Conservation (phyloP, 345 rosid genomes). For the Populus ilicifolia region DNA sequence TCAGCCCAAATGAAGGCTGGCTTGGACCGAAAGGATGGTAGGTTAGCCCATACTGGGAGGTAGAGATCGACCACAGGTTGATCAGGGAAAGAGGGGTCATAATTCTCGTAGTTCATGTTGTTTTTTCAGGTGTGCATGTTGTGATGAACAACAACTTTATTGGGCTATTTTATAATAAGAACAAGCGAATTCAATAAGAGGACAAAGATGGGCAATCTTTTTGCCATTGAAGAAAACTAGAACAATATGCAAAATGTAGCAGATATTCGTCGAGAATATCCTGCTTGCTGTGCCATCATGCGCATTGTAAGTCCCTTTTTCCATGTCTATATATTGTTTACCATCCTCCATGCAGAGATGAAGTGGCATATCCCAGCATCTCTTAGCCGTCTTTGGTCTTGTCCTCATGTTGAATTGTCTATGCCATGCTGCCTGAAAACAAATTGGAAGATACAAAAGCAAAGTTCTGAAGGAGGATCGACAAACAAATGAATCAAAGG, state of each 20-base stretch:
- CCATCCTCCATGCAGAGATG: no score
- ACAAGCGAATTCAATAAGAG: background rate
- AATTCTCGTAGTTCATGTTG: slow-evolving; percentile 48
- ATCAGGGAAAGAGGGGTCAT: slow-evolving; percentile 55
- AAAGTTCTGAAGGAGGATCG: background rate
- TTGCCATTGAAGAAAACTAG: slow-evolving; percentile 7
- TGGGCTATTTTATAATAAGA: background rate
- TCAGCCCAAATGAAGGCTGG: slow-evolving; percentile 49
- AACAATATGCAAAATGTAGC: background rate
- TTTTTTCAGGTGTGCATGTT: background rate
- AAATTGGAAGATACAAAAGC: background rate
- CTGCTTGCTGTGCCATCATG: background rate
- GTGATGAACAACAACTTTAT: background rate
- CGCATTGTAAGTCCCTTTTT: background rate
- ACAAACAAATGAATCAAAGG: no score
- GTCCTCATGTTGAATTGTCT: background rate
- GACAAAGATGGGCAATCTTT: background rate
- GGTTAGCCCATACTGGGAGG: slow-evolving; percentile 51
- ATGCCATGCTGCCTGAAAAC: background rate
- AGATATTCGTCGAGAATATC: slow-evolving; percentile 32
- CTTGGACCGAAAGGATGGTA: slow-evolving; percentile 42
- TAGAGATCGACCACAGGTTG: slow-evolving; percentile 57
- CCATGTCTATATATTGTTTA: no score
- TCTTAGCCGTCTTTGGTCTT: no score
- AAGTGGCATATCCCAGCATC: no score